phyloP scores from a whole-genome alignment of 371 early-diverging fungal species.

The Actinomortierella wolfii region DNA sequence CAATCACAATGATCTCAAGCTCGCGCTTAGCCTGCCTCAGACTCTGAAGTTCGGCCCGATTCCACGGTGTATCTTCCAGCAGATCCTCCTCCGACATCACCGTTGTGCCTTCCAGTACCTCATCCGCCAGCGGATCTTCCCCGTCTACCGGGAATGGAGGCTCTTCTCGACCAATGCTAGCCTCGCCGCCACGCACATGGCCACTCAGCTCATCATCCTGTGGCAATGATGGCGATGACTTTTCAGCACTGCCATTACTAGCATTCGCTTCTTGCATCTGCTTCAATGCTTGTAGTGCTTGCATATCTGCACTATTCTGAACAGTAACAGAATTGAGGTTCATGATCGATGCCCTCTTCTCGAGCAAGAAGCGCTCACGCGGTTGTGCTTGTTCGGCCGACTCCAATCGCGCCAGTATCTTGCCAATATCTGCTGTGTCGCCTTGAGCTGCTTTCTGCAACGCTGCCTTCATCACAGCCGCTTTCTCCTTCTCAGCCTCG shows the following conservation, averaged over 20 bases:
- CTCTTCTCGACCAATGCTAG: neutral
- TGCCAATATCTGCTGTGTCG: constrained; percentile 10
- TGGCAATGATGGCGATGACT: too few relatives aligned
- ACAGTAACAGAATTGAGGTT: constrained; percentile 11
- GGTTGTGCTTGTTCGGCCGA: constrained; percentile 12
- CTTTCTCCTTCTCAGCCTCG: constrained; percentile 34
- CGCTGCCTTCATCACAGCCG: constrained; percentile 24
- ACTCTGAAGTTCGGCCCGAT: constrained; percentile 36
- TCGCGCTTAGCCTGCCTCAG: constrained; percentile 48
- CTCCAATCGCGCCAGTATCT: constrained; percentile 10
- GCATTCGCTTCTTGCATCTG: constrained; percentile 10
- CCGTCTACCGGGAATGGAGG: neutral
- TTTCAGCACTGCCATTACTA: constrained; percentile 8
- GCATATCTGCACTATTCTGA: neutral
- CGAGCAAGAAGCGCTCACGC: constrained; percentile 24
- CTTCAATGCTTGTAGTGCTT: constrained; percentile 6
- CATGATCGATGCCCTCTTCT: constrained; percentile 40
- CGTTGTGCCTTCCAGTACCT: constrained; percentile 4
- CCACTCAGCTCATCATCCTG: too few relatives aligned
- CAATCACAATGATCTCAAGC: constrained; percentile 46
- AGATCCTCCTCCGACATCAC: constrained; percentile 26
- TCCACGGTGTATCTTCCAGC: constrained; percentile 43
- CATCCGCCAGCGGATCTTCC: constrained; percentile 4
- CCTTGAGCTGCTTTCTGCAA: constrained; percentile 31
- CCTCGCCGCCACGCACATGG: constrained; percentile 1